Evolutionary conservation across 805 yeast genomes (phyloP).

Genomic region (Allodekkera sacchari): DNA sequence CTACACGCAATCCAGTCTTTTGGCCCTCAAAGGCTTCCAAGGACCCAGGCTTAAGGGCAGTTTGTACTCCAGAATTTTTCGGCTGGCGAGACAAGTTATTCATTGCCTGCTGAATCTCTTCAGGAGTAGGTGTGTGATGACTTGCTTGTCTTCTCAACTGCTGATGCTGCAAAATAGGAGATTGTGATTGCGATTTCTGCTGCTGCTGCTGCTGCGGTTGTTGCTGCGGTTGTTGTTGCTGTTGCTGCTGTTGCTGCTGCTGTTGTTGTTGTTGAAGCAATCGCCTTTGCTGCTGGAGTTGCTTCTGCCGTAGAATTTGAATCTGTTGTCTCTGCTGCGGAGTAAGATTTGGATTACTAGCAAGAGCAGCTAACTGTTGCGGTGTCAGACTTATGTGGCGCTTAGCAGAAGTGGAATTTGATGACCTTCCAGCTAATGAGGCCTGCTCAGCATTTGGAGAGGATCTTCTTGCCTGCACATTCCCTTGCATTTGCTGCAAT

Average conservation of each 20-base stretch:
- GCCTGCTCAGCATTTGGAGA: conserved; percentile 8
- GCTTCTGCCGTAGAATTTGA: conserved; percentile 17
- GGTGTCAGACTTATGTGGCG: conserved; percentile 12
- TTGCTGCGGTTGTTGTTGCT: conserved; percentile 13
- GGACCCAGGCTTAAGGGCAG: too few relatives aligned
- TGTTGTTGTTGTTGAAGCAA: conserved; percentile 10
- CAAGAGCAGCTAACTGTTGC: conserved; percentile 19
- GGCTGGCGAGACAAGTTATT: too few relatives aligned
- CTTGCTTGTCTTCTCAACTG: conserved; percentile 8
- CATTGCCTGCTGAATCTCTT: conserved; percentile 4
- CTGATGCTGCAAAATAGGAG: conserved; percentile 4
- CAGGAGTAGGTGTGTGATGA: conserved; percentile 4
- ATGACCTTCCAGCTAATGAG: conserved; percentile 8
- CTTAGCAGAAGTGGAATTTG: conserved; percentile 1
- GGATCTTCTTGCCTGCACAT: conserved; percentile 8
- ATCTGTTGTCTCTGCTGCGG: conserved; percentile 38
- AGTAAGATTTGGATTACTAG: conserved; percentile 29
- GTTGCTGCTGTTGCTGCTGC: conserved; percentile 6
- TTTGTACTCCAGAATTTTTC: too few relatives aligned
- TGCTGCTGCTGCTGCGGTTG: conserved; percentile 8
- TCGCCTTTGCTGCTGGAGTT: conserved; percentile 22
- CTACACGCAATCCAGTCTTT: too few relatives aligned
- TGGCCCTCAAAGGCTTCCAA: too few relatives aligned
- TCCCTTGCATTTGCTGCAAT: conserved; percentile 9
- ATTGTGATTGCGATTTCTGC: conserved; percentile 6